A percentile compares a stretch with the other conserved stretches of the same genome.
Evolutionary conservation across 2,329 filamentous ascomycete species (phyloP).

Genomic region (Apiospora saccharicola): DNA sequence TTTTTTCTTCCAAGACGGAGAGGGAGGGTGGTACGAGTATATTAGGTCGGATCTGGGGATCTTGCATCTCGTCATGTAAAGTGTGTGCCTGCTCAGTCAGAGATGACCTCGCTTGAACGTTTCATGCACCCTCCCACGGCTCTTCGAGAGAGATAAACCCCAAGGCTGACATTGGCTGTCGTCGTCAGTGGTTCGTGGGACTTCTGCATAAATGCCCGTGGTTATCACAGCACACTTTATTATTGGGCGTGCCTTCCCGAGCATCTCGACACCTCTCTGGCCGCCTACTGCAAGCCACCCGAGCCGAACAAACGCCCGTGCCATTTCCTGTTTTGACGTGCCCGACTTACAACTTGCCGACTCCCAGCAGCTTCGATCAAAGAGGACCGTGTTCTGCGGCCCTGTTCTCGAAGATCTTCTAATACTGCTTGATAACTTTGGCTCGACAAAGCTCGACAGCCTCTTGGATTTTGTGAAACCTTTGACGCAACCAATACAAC

Average conservation of each 20-base stretch:
- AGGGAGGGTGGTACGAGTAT: neutral
- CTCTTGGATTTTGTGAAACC: neutral
- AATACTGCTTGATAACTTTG: neutral
- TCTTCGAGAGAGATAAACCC: neutral
- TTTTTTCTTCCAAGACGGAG: neutral
- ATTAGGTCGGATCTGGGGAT: neutral
- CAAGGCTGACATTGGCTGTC: neutral
- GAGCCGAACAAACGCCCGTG: neutral
- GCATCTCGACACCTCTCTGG: neutral
- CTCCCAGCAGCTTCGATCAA: neutral
- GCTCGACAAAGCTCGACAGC: neutral
- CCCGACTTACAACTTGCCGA: neutral
- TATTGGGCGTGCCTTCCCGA: neutral
- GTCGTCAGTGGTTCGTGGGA: neutral
- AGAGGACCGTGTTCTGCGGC: neutral
- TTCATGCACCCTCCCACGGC: neutral
- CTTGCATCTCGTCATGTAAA: neutral
- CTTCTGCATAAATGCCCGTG: neutral
- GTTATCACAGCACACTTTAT: neutral
- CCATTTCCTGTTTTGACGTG: neutral
- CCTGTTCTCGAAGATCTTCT: neutral
- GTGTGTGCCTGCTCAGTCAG: neutral
- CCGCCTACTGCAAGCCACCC: constrained; percentile 14
- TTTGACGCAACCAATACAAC: neutral
- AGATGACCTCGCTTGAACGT: neutral